Evolutionary conservation across 2,329 filamentous ascomycete genomes (phyloP).

Genomic region (Talaromyces sp.): DNA sequence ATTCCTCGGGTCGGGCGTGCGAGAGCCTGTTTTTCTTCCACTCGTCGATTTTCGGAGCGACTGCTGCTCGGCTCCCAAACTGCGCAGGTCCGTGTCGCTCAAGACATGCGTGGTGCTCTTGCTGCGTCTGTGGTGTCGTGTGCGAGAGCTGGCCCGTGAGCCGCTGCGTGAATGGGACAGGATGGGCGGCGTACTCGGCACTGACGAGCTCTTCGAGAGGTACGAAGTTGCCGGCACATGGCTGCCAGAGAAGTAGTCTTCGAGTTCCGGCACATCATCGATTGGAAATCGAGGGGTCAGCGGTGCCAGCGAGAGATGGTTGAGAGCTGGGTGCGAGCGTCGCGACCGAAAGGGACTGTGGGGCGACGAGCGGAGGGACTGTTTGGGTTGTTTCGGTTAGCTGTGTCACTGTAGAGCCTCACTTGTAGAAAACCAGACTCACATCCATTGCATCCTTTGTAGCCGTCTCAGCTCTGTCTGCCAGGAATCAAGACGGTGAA

Average conservation of each 20-base stretch:
- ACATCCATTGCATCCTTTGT: background rate
- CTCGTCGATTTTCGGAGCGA: slow-evolving; percentile 13
- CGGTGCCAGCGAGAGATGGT: slow-evolving; percentile 57
- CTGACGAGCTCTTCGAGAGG: slow-evolving; percentile 33
- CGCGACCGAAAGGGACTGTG: slow-evolving; percentile 34
- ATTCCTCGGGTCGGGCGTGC: slow-evolving; percentile 7
- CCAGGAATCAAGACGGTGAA: background rate
- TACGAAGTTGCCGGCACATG: slow-evolving; percentile 28
- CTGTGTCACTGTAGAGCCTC: background rate
- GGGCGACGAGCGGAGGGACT: slow-evolving; percentile 14
- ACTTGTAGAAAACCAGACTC: background rate
- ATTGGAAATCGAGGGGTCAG: slow-evolving; percentile 51
- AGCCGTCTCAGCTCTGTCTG: background rate
- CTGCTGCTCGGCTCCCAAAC: slow-evolving; percentile 20
- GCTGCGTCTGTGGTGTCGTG: slow-evolving; percentile 25
- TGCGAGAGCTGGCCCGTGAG: slow-evolving; percentile 21
- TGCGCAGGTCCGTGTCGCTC: slow-evolving; percentile 32
- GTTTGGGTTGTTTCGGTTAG: background rate
- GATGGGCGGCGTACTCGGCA: slow-evolving; percentile 38
- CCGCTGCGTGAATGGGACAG: slow-evolving; percentile 37
- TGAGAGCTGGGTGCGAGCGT: slow-evolving; percentile 55
- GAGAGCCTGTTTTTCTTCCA: background rate
- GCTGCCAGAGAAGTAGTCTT: slow-evolving; percentile 26
- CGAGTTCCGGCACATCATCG: slow-evolving; percentile 37
- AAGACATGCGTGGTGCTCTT: slow-evolving; percentile 28